phyloP scores from a whole-genome alignment of 768 basidiomycete genomes.

The Psilocybe cubensis region DNA sequence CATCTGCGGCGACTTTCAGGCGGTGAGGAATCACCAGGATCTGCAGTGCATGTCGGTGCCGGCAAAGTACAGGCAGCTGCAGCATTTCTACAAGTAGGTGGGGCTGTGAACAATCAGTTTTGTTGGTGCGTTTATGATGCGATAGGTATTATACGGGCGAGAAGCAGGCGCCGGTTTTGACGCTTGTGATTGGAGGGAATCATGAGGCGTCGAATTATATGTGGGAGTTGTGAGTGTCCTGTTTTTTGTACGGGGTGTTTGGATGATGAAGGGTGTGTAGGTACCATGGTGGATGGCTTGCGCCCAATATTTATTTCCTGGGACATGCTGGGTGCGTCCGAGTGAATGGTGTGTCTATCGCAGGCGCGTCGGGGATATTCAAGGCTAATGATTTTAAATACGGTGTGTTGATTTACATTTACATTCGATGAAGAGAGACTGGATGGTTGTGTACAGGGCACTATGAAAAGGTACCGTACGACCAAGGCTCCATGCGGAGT shows the following conservation, averaged over 20 bases:
- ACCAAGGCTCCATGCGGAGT: constrained; percentile 69
- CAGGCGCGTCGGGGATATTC: constrained; percentile 93
- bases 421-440: background rate
- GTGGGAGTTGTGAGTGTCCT: constrained; percentile 82
- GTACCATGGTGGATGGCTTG: constrained; percentile 97
- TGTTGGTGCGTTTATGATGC: background rate
- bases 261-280: constrained; percentile 40
- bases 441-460: constrained; percentile 54
- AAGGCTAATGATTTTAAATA: constrained; percentile 72
- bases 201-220: constrained; percentile 97
- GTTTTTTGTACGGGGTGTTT: background rate
- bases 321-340: constrained; percentile 89
- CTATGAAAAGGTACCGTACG: constrained; percentile 84
- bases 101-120: constrained; percentile 1
- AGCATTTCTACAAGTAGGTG: constrained; percentile 80
- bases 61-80: constrained; percentile 81
- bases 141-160: constrained; percentile 86
- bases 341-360: constrained; percentile 86
- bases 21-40: constrained; percentile 84
- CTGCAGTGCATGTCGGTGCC: constrained; percentile 92
- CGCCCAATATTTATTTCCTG: constrained; percentile 95
- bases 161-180: constrained; percentile 82
- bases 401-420: constrained; percentile 44
- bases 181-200: constrained; percentile 95
- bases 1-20: constrained; percentile 97